phyloP scores from a whole-genome alignment of 768 basidiomycete species.

The Pleurotus platypus region DNA sequence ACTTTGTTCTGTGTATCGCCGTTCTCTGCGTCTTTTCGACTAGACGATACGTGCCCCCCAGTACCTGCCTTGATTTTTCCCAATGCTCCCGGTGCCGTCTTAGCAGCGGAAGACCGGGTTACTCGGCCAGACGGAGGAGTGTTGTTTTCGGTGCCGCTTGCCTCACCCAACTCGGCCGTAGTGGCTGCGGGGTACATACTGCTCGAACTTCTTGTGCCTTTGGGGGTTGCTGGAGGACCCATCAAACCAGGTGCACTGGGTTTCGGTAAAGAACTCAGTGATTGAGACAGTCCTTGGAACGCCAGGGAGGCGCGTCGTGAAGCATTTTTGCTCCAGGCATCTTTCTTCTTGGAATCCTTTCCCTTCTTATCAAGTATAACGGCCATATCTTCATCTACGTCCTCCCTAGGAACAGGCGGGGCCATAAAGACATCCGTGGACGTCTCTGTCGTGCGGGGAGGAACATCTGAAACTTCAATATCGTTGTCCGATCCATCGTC shows the following conservation, averaged over 20 bases:
- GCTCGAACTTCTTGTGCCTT: conserved; percentile 35
- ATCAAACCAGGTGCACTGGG: conserved; percentile 32
- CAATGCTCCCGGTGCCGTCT: conserved; percentile 9
- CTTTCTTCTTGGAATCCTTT: conserved; percentile 21
- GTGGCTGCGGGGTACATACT: conserved; percentile 28
- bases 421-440: conserved; percentile 14
- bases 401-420: conserved; percentile 4
- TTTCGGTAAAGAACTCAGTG: conserved; percentile 47
- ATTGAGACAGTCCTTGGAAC: conserved; percentile 59
- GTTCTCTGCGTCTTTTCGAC: conserved; percentile 13
- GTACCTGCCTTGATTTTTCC: conserved; percentile 13
- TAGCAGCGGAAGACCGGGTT: conserved; percentile 26
- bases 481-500: conserved; percentile 12
- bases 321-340: conserved; percentile 30
- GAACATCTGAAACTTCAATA: conserved; percentile 8
- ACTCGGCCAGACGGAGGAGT: conserved; percentile 18
- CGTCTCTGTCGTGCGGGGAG: conserved; percentile 5
- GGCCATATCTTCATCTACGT: conserved; percentile 11
- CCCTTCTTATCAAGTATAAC: conserved; percentile 30
- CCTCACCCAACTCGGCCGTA: background rate
- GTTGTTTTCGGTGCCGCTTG: conserved; percentile 2
- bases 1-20: conserved; percentile 20
- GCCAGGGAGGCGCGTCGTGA: conserved; percentile 57
- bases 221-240: conserved; percentile 49
- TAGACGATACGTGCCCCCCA: conserved; percentile 17